Percentiles rank a stretch among this genome's conserved stretches.
phyloP scores from a whole-genome alignment of 192 early-diverging fungal species.

The Borealophlyctis nickersoniae region DNA sequence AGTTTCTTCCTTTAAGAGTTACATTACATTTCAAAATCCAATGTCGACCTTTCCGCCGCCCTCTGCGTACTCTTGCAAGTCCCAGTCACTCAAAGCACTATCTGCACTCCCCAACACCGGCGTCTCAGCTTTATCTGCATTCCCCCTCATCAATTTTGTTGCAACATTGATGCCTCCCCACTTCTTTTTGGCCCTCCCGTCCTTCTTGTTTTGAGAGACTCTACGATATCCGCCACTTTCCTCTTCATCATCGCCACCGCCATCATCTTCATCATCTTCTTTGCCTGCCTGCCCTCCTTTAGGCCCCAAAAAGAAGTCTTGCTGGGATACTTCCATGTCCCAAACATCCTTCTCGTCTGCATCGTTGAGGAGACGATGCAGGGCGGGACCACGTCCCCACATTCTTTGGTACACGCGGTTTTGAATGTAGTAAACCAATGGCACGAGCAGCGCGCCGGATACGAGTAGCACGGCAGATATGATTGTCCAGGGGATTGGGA shows the following conservation, averaged over 20 bases:
- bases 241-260: too few relatives aligned
- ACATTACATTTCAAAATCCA: too few relatives aligned
- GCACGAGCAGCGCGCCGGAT: background rate
- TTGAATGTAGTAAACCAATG: conserved; percentile 7
- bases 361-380: conserved; percentile 39
- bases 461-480: too few relatives aligned
- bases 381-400: conserved; percentile 29
- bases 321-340: conserved; percentile 34
- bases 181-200: too few relatives aligned
- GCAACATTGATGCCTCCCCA: too few relatives aligned
- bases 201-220: too few relatives aligned
- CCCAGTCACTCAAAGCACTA: conserved; percentile 14
- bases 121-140: background rate
- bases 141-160: background rate
- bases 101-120: background rate
- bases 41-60: too few relatives aligned
- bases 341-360: conserved; percentile 37
- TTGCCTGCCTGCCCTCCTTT: background rate
- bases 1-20: too few relatives aligned
- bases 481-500: too few relatives aligned
- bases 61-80: conserved; percentile 26
- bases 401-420: too few relatives aligned
- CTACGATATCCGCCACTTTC: too few relatives aligned
- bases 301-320: conserved; percentile 16
- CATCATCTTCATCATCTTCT: too few relatives aligned